Evolutionary conservation across 768 basidiomycete genomes (phyloP).

Genomic region (Arthromyces matolae): DNA sequence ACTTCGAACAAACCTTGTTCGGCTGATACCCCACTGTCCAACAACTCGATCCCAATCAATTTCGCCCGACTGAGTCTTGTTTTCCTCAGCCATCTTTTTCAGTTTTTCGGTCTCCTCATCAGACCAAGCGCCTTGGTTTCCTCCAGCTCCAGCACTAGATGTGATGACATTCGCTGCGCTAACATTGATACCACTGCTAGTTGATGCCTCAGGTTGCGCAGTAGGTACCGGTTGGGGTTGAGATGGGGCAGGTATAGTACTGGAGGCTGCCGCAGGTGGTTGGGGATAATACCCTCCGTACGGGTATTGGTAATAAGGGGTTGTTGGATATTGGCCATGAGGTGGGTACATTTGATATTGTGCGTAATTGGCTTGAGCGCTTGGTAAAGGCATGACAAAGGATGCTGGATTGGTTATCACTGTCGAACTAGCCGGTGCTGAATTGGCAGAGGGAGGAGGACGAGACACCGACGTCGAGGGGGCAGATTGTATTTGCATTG

Average conservation of each 20-base stretch:
- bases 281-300: constrained; percentile 25
- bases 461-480: constrained; percentile 27
- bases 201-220: constrained; percentile 18
- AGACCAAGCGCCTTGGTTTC: constrained; percentile 72
- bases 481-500: constrained; percentile 23
- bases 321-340: constrained; percentile 51
- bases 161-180: constrained; percentile 17
- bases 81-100: constrained; percentile 66
- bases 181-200: constrained; percentile 19
- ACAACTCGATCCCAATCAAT: constrained; percentile 82
- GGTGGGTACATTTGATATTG: constrained; percentile 41
- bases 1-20: constrained; percentile 54
- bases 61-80: constrained; percentile 51
- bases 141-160: constrained; percentile 30
- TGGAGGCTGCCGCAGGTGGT: constrained; percentile 21
- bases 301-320: constrained; percentile 60
- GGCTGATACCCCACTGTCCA: constrained; percentile 66
- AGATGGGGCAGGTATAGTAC: constrained; percentile 10
- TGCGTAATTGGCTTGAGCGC: constrained; percentile 40
- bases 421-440: constrained; percentile 34
- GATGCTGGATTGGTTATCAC: constrained; percentile 70
- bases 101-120: constrained; percentile 73
- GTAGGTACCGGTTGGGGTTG: constrained; percentile 16
- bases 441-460: constrained; percentile 26
- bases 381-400: constrained; percentile 66